phyloP scores from a whole-genome alignment of 257 asterid species.

The Nicotiana noctiflora region DNA sequence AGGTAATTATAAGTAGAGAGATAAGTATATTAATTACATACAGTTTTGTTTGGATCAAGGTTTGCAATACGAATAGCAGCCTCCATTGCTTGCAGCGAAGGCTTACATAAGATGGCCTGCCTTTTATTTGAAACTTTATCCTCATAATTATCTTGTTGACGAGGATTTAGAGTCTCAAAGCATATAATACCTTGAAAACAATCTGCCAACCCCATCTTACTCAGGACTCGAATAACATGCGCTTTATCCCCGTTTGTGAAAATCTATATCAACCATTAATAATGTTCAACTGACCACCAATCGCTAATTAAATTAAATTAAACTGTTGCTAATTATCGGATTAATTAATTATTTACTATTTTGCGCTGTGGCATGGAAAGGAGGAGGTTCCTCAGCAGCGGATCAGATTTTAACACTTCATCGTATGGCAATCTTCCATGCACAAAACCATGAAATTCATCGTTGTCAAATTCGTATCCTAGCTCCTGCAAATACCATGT shows the following conservation, averaged over 20 bases:
- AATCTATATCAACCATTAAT: constrained; percentile 27
- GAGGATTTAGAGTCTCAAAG: constrained; percentile 78
- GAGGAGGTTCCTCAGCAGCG: constrained; percentile 57
- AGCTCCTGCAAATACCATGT: constrained; percentile 31
- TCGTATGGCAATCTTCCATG: constrained; percentile 77
- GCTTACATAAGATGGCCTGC: constrained; percentile 59
- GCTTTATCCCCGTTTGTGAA: constrained; percentile 78
- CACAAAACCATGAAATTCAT: constrained; percentile 71
- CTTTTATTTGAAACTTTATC: neutral
- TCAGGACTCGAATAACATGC: constrained; percentile 59
- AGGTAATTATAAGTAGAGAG: neutral
- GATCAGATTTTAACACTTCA: constrained; percentile 65
- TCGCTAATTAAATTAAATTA: too few relatives aligned
- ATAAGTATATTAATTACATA: constrained; percentile 13
- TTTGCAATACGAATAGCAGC: constrained; percentile 64
- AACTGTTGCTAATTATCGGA: too few relatives aligned
- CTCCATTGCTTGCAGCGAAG: constrained; percentile 60
- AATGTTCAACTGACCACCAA: too few relatives aligned
- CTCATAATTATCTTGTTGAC: neutral
- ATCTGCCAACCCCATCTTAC: constrained; percentile 65
- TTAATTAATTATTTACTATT: constrained; percentile 39
- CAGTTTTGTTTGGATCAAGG: constrained; percentile 61
- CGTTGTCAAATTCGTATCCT: constrained; percentile 73
- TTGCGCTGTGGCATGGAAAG: constrained; percentile 75
- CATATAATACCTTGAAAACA: constrained; percentile 87